Evolutionary conservation across 116 monocot species (phyloP).

Genomic region (Zostera marina): DNA sequence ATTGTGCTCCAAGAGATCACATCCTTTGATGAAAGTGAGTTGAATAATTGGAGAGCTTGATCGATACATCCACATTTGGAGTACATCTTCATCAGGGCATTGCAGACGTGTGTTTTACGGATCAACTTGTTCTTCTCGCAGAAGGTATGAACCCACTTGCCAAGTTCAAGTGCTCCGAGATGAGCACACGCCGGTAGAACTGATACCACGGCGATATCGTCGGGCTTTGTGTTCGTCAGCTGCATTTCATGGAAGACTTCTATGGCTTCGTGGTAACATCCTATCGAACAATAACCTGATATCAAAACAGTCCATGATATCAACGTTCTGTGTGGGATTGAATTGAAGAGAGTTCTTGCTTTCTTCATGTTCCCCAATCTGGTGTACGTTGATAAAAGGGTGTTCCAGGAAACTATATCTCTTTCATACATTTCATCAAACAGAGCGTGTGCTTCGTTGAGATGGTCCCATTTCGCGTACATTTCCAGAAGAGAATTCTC

Average conservation of each 20-base stretch:
- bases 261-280: conserved; percentile 21
- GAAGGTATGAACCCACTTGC: conserved; percentile 52
- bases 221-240: conserved; percentile 19
- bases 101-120: conserved; percentile 25
- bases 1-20: conserved; percentile 65
- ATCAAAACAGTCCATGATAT: conserved; percentile 55
- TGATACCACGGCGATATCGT: conserved; percentile 38
- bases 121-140: conserved; percentile 24
- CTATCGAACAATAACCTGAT: conserved; percentile 29
- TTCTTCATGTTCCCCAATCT: conserved; percentile 29
- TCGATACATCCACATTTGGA: conserved; percentile 51
- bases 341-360: conserved; percentile 27
- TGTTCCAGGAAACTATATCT: conserved; percentile 49
- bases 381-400: conserved; percentile 32
- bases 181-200: conserved; percentile 50
- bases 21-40: conserved; percentile 22
- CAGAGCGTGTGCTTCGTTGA: conserved; percentile 18
- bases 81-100: conserved; percentile 68
- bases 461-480: conserved; percentile 33
- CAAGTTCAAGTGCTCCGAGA: conserved; percentile 46
- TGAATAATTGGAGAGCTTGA: conserved; percentile 30
- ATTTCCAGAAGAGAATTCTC: conserved; percentile 44
- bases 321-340: conserved; percentile 34
- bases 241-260: conserved; percentile 44
- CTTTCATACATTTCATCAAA: conserved; percentile 48